Conservation (phyloP, 805 yeast genomes). For the Lachancea dasiensis region DNA sequence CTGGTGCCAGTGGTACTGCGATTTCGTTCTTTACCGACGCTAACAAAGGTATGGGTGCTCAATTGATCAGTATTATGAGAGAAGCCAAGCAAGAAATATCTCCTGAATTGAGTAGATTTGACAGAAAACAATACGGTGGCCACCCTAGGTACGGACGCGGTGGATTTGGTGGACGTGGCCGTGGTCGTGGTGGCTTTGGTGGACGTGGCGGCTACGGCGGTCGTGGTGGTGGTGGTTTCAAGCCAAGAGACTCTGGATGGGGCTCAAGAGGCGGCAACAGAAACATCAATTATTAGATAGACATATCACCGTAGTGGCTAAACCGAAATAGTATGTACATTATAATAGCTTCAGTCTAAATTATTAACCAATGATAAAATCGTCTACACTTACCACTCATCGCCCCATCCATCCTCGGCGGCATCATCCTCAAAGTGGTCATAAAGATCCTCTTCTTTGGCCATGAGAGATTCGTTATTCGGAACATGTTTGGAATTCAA, state of each 20-base stretch:
- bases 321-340: no score
- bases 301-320: no score
- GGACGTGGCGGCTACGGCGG: slow-evolving; percentile 35
- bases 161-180: slow-evolving; percentile 36
- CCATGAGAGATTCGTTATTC: no score
- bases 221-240: slow-evolving; percentile 37
- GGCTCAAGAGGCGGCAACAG: slow-evolving; percentile 36
- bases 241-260: slow-evolving; percentile 35
- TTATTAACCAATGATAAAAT: not conserved
- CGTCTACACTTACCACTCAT: slow-evolving; percentile 17
- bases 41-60: slow-evolving; percentile 84
- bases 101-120: slow-evolving; percentile 68
- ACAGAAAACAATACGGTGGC: slow-evolving; percentile 68
- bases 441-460: not conserved
- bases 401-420: slow-evolving; percentile 24
- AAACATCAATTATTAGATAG: slow-evolving; percentile 4
- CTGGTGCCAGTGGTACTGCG: slow-evolving; percentile 98
- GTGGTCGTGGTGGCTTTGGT: slow-evolving; percentile 39
- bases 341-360: slow-evolving; percentile 4
- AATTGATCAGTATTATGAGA: slow-evolving; percentile 79
- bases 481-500: no score
- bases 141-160: slow-evolving; percentile 55
- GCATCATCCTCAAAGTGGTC: slow-evolving; percentile 7
- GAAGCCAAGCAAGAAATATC: slow-evolving; percentile 95
- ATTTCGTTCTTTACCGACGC: slow-evolving; percentile 87